Conservation (phyloP, 2,329 filamentous ascomycete genomes). For the Fusarium mundagurra region DNA sequence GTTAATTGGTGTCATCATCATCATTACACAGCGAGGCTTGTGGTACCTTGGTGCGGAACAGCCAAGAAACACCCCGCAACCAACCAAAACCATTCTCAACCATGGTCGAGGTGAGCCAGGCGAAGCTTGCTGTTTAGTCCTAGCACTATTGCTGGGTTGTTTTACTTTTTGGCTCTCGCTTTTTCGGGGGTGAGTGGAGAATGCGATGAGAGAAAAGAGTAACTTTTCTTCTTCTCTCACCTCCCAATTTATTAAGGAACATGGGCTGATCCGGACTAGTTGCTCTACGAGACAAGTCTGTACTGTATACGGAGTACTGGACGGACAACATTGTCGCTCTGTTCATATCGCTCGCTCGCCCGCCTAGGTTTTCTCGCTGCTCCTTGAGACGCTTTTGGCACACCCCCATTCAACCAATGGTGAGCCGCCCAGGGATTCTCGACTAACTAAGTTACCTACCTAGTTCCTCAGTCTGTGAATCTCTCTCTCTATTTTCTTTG, state of each 20-base stretch:
- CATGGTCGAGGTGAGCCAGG: constrained; percentile 4
- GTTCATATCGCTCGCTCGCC: neutral
- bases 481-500: neutral
- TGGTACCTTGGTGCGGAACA: constrained; percentile 17
- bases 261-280: constrained; percentile 3
- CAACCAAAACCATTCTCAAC: constrained; percentile 2
- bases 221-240: constrained; percentile 20
- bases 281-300: constrained; percentile 11
- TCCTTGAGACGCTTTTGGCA: neutral
- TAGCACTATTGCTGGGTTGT: constrained; percentile 10
- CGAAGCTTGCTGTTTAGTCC: constrained; percentile 20
- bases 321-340: neutral
- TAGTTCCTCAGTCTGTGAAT: neutral
- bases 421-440: neutral
- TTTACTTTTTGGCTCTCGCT: constrained; percentile 23
- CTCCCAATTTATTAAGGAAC: constrained; percentile 7
- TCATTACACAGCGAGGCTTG: neutral
- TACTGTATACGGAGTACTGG: neutral
- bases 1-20: neutral
- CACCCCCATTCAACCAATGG: constrained; percentile 16
- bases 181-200: constrained; percentile 18
- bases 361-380: neutral
- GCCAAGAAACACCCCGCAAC: constrained; percentile 1
- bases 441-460: constrained; percentile 4
- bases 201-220: constrained; percentile 19